Conservation (phyloP, 2,329 filamentous ascomycete species). For the Aspergillus brasiliensis region DNA sequence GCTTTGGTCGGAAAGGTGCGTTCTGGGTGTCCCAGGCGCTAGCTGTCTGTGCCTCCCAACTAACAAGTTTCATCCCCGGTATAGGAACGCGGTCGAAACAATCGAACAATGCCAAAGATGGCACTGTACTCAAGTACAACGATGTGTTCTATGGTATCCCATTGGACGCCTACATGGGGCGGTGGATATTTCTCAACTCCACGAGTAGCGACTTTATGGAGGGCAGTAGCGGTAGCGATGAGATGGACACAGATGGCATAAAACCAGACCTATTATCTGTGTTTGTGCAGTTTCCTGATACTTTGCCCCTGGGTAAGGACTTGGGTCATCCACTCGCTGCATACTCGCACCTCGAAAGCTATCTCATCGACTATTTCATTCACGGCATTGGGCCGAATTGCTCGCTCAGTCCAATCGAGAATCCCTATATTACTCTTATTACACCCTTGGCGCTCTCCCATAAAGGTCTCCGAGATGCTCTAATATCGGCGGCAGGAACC, state of each 20-base stretch:
- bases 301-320: not conserved
- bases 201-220: conserved; percentile 22
- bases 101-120: conserved; percentile 1
- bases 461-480: conserved; percentile 26
- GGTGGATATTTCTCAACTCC: conserved; percentile 31
- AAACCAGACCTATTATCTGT: not conserved
- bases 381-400: conserved; percentile 32
- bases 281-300: not conserved
- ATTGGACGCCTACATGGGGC: conserved; percentile 1
- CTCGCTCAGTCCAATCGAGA: conserved; percentile 30
- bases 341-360: conserved; percentile 16
- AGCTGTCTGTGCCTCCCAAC: not conserved
- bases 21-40: not conserved
- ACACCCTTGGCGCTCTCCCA: conserved; percentile 26
- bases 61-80: not conserved
- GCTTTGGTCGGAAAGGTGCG: conserved; percentile 28
- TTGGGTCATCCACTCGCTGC: conserved; percentile 16
- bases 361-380: conserved; percentile 34
- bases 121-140: conserved; percentile 12
- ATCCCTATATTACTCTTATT: conserved; percentile 33
- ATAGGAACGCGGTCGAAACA: conserved; percentile 12
- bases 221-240: not conserved
- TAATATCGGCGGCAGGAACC: conserved; percentile 34
- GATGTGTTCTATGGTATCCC: conserved; percentile 3
- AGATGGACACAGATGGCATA: not conserved